phyloP scores from a whole-genome alignment of 371 early-diverging fungal species.

The Chytridium lagenaria region DNA sequence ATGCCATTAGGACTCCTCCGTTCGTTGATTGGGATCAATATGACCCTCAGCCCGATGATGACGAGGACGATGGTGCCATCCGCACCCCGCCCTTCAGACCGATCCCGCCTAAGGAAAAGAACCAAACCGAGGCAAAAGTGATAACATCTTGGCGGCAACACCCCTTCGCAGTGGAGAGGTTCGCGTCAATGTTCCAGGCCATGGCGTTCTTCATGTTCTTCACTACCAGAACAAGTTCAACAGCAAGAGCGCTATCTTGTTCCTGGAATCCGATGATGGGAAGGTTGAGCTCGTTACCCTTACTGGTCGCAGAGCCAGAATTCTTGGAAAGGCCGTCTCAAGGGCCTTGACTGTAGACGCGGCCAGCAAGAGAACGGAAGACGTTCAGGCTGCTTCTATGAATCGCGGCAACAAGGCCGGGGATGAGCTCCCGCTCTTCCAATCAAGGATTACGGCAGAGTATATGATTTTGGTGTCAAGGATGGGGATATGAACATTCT shows the following conservation, averaged over 20 bases:
- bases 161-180: too few relatives aligned
- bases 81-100: slow-evolving; percentile 1
- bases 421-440: neutral
- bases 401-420: too few relatives aligned
- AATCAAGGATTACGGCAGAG: too few relatives aligned
- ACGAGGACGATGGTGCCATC: slow-evolving; percentile 2
- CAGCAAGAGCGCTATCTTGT: neutral
- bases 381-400: too few relatives aligned
- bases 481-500: neutral
- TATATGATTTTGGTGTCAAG: too few relatives aligned
- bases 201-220: neutral
- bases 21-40: slow-evolving; percentile 7
- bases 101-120: neutral
- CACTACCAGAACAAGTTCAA: neutral
- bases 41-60: neutral
- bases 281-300: neutral
- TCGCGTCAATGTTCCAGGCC: neutral
- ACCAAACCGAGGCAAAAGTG: neutral
- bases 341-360: neutral
- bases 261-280: neutral
- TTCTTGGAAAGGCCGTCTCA: neutral
- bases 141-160: too few relatives aligned
- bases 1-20: neutral
- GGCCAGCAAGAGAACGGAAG: too few relatives aligned
- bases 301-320: neutral